Base-by-base conservation (phyloP, 1,139 yeast species). In the Schwanniomyces etchellsii region DNA sequence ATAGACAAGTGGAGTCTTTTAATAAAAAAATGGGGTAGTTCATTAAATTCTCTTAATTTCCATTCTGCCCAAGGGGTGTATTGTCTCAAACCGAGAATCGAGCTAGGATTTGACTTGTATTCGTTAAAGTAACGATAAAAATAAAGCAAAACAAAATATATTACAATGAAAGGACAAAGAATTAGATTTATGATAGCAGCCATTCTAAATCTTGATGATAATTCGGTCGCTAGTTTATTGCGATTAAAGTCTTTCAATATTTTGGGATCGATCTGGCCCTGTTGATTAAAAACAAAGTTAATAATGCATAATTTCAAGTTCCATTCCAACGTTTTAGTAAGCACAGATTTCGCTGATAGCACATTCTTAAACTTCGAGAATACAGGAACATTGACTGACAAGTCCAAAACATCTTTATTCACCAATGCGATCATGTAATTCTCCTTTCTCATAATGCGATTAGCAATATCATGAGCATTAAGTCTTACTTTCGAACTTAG, bases 21-120 rank as follows among this genome's bases (percentile, higher is more conserved):
- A 35, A 77, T 77, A 53, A 91, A 91, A 25, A 91, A 68, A 55
- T 91, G 98, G 25, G 86, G 86, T 13, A 91, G 65, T 52, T 91
- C 99, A 51, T 91, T 91, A 51, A 83, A 86, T 50, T 91, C 98
- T 34, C 98, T 67, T 48, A 93, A 73, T 51, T 81, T 85, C 97
- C 98, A 91, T 48, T 85, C 91, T 0, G 97, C 96, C 54, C 76
- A 74, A 0, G 96, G 96, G 0, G 97, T 86, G 48, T 86, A 91
- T 46, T 86, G 95, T 29, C 98, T 66, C 28, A 65, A 50, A 2
- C 89, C 80, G 6, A 95, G 80, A 33, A 91, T 67, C 9, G 89
- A 68, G 2, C 91, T 77, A 0, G 98, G 98, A 36, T 91, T 84
- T 24, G 84, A 76, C 51, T 85, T 83, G 52, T 85, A 88, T 57